A percentile compares a stretch with the other conserved stretches of the same genome.
These are phyloP conservation scores for Fraxinus excelsior DNA, from an alignment of 257 asterid species.

Conservation along the genomic window DNA sequence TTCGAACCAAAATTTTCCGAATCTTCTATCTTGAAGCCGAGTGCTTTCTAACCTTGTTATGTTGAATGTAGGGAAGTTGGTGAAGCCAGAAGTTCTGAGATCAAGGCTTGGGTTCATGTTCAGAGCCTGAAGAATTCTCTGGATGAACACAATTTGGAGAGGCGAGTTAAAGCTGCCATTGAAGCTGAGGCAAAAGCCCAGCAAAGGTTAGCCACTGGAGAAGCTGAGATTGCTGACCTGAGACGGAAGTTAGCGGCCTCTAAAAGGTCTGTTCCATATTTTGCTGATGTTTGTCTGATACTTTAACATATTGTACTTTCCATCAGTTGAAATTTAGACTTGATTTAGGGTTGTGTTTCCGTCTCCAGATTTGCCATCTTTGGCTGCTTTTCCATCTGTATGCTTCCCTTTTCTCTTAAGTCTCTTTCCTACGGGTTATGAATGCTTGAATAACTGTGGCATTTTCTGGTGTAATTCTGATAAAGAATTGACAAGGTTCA, in stretches of 20 bases:
- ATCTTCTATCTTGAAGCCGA: background rate
- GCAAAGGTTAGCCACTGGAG: conserved; percentile 91
- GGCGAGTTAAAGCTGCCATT: conserved; percentile 86
- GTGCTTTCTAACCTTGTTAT: conserved; percentile 22
- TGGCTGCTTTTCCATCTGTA: background rate
- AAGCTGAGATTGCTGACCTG: conserved; percentile 90
- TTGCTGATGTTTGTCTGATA: conserved; percentile 4
- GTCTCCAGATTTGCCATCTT: background rate
- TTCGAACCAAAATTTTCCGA: conserved; percentile 9
- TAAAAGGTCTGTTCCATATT: conserved; percentile 54
- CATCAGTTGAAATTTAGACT: conserved; percentile 4
- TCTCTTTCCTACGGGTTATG: background rate
- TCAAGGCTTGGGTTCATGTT: conserved; percentile 87
- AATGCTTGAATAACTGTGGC: conserved; percentile 15
- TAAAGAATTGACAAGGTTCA: background rate
- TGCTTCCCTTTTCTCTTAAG: background rate
- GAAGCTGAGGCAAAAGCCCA: conserved; percentile 95
- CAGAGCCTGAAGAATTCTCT: conserved; percentile 77
- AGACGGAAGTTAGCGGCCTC: conserved; percentile 77
- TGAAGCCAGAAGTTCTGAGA: conserved; percentile 78
- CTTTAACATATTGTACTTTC: background rate
- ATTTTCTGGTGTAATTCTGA: conserved; percentile 7
- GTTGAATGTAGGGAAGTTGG: conserved; percentile 64
- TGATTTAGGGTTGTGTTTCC: background rate
- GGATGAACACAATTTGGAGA: conserved; percentile 83